These are phyloP conservation scores for Chalaropsis thielavioides DNA, from an alignment of 2,329 filamentous ascomycete genomes.

Conservation along the genomic window DNA sequence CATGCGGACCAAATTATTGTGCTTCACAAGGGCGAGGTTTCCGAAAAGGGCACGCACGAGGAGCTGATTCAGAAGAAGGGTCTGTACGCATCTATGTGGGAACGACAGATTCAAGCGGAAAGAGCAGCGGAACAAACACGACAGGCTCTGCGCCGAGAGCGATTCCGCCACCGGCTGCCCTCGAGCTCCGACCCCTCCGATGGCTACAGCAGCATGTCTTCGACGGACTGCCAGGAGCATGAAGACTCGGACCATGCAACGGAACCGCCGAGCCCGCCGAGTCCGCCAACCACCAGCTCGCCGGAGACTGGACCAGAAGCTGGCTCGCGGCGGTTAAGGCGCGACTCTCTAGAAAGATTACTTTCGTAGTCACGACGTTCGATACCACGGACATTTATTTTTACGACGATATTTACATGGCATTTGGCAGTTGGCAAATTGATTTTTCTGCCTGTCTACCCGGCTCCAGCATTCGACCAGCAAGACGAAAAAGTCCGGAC, in stretches of 20 bases:
- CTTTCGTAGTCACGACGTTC: background rate
- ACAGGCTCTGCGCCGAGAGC: slow-evolving; percentile 29
- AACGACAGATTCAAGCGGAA: slow-evolving; percentile 70
- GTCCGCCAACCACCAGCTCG: background rate
- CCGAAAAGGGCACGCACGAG: slow-evolving; percentile 64
- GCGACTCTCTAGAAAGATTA: background rate
- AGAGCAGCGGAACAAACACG: slow-evolving; percentile 48
- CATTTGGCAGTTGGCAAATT: background rate
- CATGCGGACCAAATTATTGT: slow-evolving; percentile 77
- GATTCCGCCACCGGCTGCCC: slow-evolving; percentile 20
- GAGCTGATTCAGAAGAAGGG: slow-evolving; percentile 57
- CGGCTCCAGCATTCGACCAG: background rate
- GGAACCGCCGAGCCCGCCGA: background rate
- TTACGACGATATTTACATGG: background rate
- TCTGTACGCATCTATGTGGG: slow-evolving; percentile 75
- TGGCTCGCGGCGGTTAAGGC: background rate
- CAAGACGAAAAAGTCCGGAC: background rate
- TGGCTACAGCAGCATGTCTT: slow-evolving; percentile 33
- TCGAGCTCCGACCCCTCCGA: slow-evolving; percentile 30
- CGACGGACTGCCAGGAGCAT: slow-evolving; percentile 23
- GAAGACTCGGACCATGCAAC: slow-evolving; percentile 19
- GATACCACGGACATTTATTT: background rate
- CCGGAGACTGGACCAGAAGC: background rate
- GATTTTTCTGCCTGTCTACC: background rate
- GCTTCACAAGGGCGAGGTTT: slow-evolving; percentile 59